Conservation (phyloP, 164 flowering plant species). For the Amborella trichopoda region DNA sequence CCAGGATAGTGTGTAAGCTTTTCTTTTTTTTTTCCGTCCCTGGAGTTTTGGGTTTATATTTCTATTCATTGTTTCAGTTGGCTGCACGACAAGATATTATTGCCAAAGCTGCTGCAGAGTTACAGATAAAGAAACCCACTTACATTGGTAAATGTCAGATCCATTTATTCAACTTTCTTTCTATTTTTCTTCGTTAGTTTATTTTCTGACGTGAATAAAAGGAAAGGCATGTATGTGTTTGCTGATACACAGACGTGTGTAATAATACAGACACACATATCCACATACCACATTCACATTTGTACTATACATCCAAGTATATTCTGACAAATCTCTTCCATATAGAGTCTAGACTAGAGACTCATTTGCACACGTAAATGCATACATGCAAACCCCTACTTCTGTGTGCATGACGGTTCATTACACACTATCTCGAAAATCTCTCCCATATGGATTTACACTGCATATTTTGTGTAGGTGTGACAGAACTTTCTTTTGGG, state of each 20-base stretch:
- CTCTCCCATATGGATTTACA: not conserved
- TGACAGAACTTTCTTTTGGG: not conserved
- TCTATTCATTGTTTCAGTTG: constrained; percentile 26
- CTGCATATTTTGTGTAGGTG: not conserved
- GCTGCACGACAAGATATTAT: constrained; percentile 58
- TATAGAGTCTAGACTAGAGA: not conserved
- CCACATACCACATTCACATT: not conserved
- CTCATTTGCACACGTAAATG: not conserved
- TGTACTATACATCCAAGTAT: not conserved
- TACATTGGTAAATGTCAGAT: constrained; percentile 36
- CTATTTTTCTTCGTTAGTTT: not conserved
- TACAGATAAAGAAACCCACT: constrained; percentile 64
- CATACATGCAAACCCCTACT: not conserved
- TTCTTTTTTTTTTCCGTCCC: no score
- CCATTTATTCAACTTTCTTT: not conserved
- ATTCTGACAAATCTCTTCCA: not conserved
- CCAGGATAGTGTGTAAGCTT: no score
- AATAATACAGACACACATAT: not conserved
- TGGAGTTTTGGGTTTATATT: not conserved
- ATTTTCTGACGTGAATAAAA: not conserved
- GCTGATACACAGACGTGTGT: not conserved
- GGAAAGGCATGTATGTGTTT: not conserved
- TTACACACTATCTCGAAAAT: not conserved
- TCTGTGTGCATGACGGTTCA: not conserved
- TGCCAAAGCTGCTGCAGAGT: constrained; percentile 70